These are phyloP conservation scores for Penicillium glabrum DNA, from an alignment of 2,329 filamentous ascomycete species.

Conservation along the genomic window DNA sequence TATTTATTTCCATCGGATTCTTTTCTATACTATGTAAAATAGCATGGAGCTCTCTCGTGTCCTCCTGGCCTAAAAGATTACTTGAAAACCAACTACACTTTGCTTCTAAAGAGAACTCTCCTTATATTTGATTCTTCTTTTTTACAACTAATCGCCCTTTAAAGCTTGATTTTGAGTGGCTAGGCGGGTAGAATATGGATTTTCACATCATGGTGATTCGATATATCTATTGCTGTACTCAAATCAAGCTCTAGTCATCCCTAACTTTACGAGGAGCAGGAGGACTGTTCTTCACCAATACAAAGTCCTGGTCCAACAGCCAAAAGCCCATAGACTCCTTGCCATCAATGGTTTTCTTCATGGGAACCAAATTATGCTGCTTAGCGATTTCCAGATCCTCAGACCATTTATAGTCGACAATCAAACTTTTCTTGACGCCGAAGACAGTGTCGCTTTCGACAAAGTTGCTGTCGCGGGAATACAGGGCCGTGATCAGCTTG, in stretches of 20 bases:
- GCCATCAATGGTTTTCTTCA: neutral
- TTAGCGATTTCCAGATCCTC: neutral
- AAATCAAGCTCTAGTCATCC: neutral
- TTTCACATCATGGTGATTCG: no score
- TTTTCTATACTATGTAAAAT: no score
- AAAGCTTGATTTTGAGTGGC: no score
- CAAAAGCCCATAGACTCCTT: neutral
- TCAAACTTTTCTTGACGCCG: neutral
- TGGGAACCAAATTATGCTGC: neutral
- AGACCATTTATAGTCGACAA: neutral
- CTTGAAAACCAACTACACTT: no score
- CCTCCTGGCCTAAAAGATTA: no score
- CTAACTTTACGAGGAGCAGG: neutral
- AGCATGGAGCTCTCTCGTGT: no score
- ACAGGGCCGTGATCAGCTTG: neutral
- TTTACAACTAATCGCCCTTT: no score
- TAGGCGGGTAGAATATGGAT: no score
- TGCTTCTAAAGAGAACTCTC: no score
- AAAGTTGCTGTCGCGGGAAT: neutral
- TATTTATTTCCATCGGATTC: no score
- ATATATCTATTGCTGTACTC: no score
- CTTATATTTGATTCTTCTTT: no score
- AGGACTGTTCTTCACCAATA: neutral
- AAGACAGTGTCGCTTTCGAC: neutral
- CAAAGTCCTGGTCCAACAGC: neutral